Evolutionary conservation across 2,329 filamentous ascomycete genomes (phyloP), one percentile per base, ranked within the genome.

Genomic region (Alternaria angustiovoidea): DNA sequence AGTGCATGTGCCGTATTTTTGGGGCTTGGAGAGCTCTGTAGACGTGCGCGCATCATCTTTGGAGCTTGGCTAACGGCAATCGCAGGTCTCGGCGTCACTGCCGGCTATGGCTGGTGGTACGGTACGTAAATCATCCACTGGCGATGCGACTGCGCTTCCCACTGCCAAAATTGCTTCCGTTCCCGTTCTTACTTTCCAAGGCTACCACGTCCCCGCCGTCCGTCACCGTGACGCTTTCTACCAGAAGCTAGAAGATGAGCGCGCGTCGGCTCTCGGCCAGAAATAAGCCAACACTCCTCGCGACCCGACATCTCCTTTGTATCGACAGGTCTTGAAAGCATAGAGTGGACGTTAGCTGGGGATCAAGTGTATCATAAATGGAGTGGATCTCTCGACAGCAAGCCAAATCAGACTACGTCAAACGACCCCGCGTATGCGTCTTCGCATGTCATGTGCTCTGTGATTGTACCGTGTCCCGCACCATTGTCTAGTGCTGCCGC

Each of bases 101-200:
- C 83, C 77, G 88, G 87, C 70, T 90, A 89, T 80, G 83, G 85
- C 75, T 90, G 85, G 83, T 90, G 88, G 88, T 90, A 90, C 81
- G 87, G 81, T 83, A 83, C 65, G 82, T 84, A 74, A 72, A 61
- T 30, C 51, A 32, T 39, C 44, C 30, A 8, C 36, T 18, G 11
- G 51, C 30, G 47, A 49, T 49, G 42, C 52, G 24, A 47, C 52
- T 28, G 42, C 28, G 24, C 39, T 30, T 46, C 18, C 41, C 34
- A 36, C 47, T 30, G 18, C 34, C 44, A 14, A 7, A 41, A 3
- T 28, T 28, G 14, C 7, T 39, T 47, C 0, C 32, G 12, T 32
- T 11, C 42, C n/a, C 20, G 30, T 47, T 26, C 62, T 64, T 51
- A 64, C 52, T 47, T n/a, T 34, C 39, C 20, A 68, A 88, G 87